phyloP scores from a whole-genome alignment of 257 asterid species.

The Marsdenia floribunda region DNA sequence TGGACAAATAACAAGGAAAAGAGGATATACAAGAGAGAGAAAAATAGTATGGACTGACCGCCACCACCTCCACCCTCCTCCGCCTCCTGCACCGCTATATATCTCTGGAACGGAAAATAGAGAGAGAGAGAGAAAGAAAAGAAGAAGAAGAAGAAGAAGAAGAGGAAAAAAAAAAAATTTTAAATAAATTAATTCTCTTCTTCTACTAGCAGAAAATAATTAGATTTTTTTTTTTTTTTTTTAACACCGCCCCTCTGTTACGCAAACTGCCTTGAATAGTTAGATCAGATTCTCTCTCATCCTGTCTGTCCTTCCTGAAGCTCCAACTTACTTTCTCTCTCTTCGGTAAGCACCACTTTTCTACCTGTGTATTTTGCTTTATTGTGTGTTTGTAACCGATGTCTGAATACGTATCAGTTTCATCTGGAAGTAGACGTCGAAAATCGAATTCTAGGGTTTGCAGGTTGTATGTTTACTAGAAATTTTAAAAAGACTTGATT shows the following conservation, averaged over 20 bases:
- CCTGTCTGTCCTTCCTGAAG: background rate
- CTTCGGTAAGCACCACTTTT: constrained; percentile 17
- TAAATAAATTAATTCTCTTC: background rate
- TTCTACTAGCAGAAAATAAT: background rate
- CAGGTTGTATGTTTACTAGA: background rate
- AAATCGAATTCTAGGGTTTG: constrained; percentile 20
- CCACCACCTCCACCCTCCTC: background rate
- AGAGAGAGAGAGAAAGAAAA: no score
- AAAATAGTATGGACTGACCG: background rate
- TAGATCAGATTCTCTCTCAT: constrained; percentile 17
- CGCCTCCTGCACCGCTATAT: background rate
- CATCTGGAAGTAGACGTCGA: background rate
- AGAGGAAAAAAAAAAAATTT: no score
- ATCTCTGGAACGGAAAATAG: background rate
- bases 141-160: no score
- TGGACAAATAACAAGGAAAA: background rate
- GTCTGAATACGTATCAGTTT: constrained; percentile 5
- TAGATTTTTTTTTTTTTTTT: background rate
- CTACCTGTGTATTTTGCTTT: background rate
- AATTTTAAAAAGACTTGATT: background rate
- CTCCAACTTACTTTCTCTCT: background rate
- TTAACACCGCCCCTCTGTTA: background rate
- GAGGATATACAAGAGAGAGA: constrained; percentile 11
- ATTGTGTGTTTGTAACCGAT: background rate
- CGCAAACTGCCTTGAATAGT: constrained; percentile 17